Base-by-base conservation (phyloP, 805 yeast species). In the Monosporozyma solicola region DNA sequence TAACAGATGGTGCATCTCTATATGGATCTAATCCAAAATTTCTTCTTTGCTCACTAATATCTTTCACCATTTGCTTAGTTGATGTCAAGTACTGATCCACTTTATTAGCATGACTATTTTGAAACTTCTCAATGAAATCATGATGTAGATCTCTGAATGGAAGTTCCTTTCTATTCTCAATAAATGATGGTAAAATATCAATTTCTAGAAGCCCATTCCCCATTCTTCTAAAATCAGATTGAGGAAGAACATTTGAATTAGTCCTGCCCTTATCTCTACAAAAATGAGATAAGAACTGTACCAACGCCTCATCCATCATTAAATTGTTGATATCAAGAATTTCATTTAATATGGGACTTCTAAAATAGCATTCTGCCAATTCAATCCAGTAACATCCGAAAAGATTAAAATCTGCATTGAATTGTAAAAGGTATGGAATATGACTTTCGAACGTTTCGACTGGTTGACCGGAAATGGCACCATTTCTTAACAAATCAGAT, bases 381-480 rank as follows among this genome's bases (percentile, higher is more conserved):
- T 75, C 69, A 24, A 91, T 55, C 92, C 95, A 87, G 5, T 84
- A 82, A 66, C 97, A 87, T 1, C 96, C 95, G 63, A 77, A 87
- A 32, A 92, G 67, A 62, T 92, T 91, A 68, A 77, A 89, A 63
- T 94, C 99, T 0, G 86, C 74, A 29, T 88, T 66, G 62, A 92
- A 89, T 62, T 94, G 97, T 6, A 88, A 66, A 1, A 79, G 62
- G 59, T 74, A 85, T 0, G 96, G 90, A 11, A 92, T 75, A 62
- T 94, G 98, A 0, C 90, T 74, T 61, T 94, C 99, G 64, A 73
- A 87, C 0, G 83, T 80, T 47, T 82, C 83, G 13, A 71, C 57
- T 0, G 61, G 54, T 22, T 61, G 62, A 2, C 73, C 74, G 41
- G 71, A 58, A 1, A 79, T 60, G 3, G 67, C 68, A 0, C 83